Evolutionary conservation across 306 rosid genomes (phyloP).

Genomic region (Lathyrus tuberosus): DNA sequence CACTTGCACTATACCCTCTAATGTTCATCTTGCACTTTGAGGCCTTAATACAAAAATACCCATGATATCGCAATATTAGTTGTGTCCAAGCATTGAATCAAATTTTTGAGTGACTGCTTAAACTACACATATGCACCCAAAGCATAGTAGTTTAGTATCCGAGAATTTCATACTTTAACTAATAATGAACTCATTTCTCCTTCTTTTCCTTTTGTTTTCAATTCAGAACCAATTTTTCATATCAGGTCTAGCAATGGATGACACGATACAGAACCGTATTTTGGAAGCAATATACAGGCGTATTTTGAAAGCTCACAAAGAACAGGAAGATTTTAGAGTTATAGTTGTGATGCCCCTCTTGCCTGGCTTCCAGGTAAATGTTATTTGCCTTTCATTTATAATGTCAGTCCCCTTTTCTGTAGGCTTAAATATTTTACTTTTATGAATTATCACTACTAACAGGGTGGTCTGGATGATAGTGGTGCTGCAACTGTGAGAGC

Average conservation of each 20-base stretch:
- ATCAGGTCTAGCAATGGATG: constrained; percentile 88
- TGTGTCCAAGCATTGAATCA: constrained; percentile 6
- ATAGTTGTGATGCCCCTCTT: constrained; percentile 88
- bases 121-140: constrained; percentile 12
- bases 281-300: constrained; percentile 87
- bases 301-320: constrained; percentile 80
- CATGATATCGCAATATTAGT: constrained; percentile 18
- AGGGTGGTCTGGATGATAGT: constrained; percentile 96
- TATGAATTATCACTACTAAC: constrained; percentile 36
- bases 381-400: constrained; percentile 5
- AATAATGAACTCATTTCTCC: constrained; percentile 28
- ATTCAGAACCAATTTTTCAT: constrained; percentile 94
- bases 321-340: constrained; percentile 77
- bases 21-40: constrained; percentile 8
- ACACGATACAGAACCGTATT: constrained; percentile 73
- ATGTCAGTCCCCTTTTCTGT: constrained; percentile 16
- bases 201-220: constrained; percentile 31
- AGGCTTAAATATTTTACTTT: constrained; percentile 6
- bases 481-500: constrained; percentile 99
- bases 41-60: constrained; percentile 4
- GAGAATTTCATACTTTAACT: constrained; percentile 23
- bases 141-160: constrained; percentile 5
- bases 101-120: constrained; percentile 25
- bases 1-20: constrained; percentile 13
- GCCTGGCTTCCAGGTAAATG: constrained; percentile 94